Conservation (phyloP, 2,329 filamentous ascomycete species). For the Helotiales sp. region DNA sequence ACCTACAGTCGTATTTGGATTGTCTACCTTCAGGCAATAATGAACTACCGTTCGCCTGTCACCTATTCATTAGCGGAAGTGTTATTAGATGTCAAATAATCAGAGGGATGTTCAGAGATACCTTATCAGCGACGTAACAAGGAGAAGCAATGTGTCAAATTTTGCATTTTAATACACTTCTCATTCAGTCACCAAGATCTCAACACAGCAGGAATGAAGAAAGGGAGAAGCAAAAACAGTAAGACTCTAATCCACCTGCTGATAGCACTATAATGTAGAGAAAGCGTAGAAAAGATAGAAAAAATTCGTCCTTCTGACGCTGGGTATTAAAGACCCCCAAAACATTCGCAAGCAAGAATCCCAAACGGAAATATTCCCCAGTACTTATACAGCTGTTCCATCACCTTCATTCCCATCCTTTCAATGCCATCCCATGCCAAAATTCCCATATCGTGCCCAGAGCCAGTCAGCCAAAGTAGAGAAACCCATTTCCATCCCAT, state of each 20-base stretch:
- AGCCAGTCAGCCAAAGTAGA: neutral
- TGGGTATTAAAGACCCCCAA: constrained; percentile 24
- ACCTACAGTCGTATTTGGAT: too few species aligned
- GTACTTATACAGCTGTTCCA: constrained; percentile 2
- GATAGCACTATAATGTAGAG: neutral
- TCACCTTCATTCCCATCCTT: neutral
- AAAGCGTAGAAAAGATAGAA: neutral
- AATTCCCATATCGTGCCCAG: neutral
- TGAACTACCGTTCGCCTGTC: too few species aligned
- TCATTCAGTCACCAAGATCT: too few species aligned
- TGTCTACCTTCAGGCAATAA: too few species aligned
- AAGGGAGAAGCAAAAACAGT: neutral
- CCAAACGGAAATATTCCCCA: neutral
- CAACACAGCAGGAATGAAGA: too few species aligned
- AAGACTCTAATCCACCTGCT: neutral
- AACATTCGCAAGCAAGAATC: constrained; percentile 8
- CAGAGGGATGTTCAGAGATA: too few species aligned
- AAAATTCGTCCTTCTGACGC: constrained; percentile 13
- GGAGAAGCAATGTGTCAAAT: too few species aligned
- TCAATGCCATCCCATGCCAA: neutral
- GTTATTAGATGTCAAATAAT: too few species aligned
- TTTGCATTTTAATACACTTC: too few species aligned
- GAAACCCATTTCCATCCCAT: neutral
- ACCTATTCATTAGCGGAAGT: too few species aligned
- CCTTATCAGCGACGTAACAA: too few species aligned